These are phyloP conservation scores for Tulasnella sp. DNA, from an alignment of 768 basidiomycete genomes.

Conservation along the genomic window DNA sequence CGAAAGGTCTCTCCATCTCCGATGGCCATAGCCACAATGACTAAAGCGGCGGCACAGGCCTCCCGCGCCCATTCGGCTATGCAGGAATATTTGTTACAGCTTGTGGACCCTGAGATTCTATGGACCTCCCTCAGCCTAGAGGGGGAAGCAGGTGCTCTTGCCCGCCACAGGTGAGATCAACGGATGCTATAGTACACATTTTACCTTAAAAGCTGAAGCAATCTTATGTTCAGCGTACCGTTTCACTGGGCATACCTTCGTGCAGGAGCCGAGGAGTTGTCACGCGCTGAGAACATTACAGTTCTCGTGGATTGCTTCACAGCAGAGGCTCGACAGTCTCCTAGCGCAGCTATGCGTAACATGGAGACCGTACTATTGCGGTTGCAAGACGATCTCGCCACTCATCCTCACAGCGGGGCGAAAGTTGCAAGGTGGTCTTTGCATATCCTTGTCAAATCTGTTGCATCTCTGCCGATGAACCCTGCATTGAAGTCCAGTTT, in stretches of 20 bases:
- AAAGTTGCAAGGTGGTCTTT: too few species aligned
- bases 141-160: not conserved
- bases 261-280: conserved; percentile 22
- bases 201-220: too few species aligned
- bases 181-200: too few species aligned
- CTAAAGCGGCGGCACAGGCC: too few species aligned
- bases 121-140: conserved; percentile 5
- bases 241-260: conserved; percentile 43
- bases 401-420: not conserved
- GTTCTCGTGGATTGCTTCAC: conserved; percentile 18
- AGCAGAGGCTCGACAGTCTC: conserved; percentile 5
- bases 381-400: not conserved
- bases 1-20: too few species aligned
- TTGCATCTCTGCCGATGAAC: too few species aligned
- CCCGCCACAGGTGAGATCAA: not conserved
- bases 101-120: not conserved
- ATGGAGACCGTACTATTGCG: not conserved
- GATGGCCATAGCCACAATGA: too few species aligned
- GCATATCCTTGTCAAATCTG: too few species aligned
- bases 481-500: too few species aligned
- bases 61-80: not conserved
- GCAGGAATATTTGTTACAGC: not conserved
- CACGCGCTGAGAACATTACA: conserved; percentile 29
- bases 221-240: conserved; percentile 20
- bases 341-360: not conserved